phyloP scores from a whole-genome alignment of 345 rosid genomes.

The Xanthoceras sorbifolium region DNA sequence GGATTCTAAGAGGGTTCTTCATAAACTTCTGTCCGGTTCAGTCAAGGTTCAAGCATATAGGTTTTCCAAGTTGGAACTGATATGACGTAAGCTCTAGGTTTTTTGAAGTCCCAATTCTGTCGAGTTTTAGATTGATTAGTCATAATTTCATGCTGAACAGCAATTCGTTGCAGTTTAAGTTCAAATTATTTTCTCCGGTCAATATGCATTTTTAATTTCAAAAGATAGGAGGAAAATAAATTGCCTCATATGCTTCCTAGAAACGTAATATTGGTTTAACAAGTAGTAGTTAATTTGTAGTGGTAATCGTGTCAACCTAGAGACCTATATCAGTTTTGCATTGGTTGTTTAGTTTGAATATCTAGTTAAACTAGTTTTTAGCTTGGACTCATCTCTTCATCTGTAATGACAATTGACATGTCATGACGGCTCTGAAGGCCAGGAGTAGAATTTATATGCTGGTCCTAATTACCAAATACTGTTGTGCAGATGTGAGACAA shows the following conservation, averaged over 20 bases:
- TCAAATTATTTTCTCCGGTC: neutral
- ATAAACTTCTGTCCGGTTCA: neutral
- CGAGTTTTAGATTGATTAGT: neutral
- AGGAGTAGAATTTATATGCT: neutral
- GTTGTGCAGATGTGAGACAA: constrained; percentile 67
- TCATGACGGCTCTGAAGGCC: neutral
- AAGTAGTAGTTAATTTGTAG: neutral
- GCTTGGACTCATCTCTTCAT: neutral
- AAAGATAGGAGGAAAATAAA: neutral
- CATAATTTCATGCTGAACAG: neutral
- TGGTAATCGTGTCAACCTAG: neutral
- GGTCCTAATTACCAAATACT: constrained; percentile 6
- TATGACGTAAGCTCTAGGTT: neutral
- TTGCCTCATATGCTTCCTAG: neutral
- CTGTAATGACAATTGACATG: neutral
- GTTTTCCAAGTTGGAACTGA: neutral
- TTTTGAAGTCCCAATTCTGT: neutral
- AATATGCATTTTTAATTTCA: neutral
- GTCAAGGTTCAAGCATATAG: neutral
- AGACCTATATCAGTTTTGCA: neutral
- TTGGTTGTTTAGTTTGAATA: neutral
- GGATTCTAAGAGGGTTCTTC: neutral
- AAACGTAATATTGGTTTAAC: neutral
- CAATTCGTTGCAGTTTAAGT: neutral
- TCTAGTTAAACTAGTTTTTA: neutral